A percentile compares a stretch with the other conserved stretches of the same genome.
Evolutionary conservation across 1,139 yeast species (phyloP).

Genomic region (Geotrichum europaeum): DNA sequence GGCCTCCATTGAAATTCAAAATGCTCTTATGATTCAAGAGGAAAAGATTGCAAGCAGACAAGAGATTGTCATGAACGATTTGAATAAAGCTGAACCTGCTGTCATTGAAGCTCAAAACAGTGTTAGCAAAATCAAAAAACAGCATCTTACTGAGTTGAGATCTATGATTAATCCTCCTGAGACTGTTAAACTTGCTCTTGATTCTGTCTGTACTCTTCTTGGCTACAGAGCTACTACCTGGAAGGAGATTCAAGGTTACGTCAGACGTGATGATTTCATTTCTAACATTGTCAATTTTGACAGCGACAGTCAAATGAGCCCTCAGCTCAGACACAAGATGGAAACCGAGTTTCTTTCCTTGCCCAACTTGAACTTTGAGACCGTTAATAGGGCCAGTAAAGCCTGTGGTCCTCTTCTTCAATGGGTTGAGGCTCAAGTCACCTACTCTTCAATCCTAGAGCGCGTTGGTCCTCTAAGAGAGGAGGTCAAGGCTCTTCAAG

Average conservation of each 20-base stretch:
- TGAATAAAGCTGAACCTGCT: slow-evolving; percentile 77
- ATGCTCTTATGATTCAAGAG: slow-evolving; percentile 65
- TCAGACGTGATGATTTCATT: slow-evolving; percentile 83
- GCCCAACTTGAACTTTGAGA: slow-evolving; percentile 61
- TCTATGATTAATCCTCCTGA: slow-evolving; percentile 91
- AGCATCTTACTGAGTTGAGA: slow-evolving; percentile 81
- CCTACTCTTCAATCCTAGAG: slow-evolving; percentile 62
- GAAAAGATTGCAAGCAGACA: slow-evolving; percentile 52
- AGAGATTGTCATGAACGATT: slow-evolving; percentile 51
- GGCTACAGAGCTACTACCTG: slow-evolving; percentile 68
- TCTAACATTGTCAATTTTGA: slow-evolving; percentile 73
- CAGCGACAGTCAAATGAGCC: slow-evolving; percentile 53
- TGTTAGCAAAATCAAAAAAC: slow-evolving; percentile 86
- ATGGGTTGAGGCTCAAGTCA: slow-evolving; percentile 87
- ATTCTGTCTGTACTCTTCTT: slow-evolving; percentile 75
- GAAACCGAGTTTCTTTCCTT: slow-evolving; percentile 54
- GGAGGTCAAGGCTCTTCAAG: slow-evolving; percentile 59
- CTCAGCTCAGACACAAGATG: slow-evolving; percentile 51
- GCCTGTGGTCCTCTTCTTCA: slow-evolving; percentile 90
- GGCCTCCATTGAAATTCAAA: slow-evolving; percentile 73
- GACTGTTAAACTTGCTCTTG: slow-evolving; percentile 78
- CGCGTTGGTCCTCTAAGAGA: slow-evolving; percentile 67
- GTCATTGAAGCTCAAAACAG: slow-evolving; percentile 78
- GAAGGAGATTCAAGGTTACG: slow-evolving; percentile 79
- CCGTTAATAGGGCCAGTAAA: slow-evolving; percentile 83